Base-by-base conservation (phyloP, 805 yeast species). In the Schwanniomyces yamadae region DNA sequence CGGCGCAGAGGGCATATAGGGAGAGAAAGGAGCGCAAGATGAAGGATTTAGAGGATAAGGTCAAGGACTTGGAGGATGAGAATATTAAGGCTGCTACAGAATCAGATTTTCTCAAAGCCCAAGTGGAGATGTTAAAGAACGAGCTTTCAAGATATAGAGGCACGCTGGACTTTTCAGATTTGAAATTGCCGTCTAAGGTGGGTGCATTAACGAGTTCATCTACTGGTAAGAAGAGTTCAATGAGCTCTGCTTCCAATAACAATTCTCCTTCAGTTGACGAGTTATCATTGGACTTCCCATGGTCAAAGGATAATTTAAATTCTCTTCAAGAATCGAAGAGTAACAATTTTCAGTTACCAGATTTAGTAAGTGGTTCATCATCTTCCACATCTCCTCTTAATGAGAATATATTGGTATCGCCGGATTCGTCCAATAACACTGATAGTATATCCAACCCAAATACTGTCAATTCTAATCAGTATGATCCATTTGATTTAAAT, bases 1-100 rank as follows among this genome's bases (percentile, higher is more conserved):
- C 97, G 3, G 98, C 98, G n/a, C 99, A 93, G 63, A 72, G 98
- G 37, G 98, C 98, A 5, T 91, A 88, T 63, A 72, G 98, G 39
- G 98, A 93, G 62, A 77, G 98, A 42, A 91, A 91, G 59, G 98
- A 91, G 59, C 73, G 73, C 33, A 87, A 85, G 54, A 76, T 93
- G 80, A 77, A 79, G 54, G 95, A 88, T 45, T 70, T 91, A 42
- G 96, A 90, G 56, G 80, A 79, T 31, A 81, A 85, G 48, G 95
- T 91, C 10, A 61, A 71, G 33, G 59, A 66, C 46, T 71, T 91
- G 46, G 96, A 93, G 58, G 74, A 75, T 44, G 84, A 82, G 46
- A 82, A 82, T 40, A 63, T 78, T 37, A 77, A 78, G 44, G 84
- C 84, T 34, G 70, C 73, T 16, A 74, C 84, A 18, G 95, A 90